Evolutionary conservation across 2,329 filamentous ascomycete species (phyloP).

Genomic region (Huntiella moniliformis): DNA sequence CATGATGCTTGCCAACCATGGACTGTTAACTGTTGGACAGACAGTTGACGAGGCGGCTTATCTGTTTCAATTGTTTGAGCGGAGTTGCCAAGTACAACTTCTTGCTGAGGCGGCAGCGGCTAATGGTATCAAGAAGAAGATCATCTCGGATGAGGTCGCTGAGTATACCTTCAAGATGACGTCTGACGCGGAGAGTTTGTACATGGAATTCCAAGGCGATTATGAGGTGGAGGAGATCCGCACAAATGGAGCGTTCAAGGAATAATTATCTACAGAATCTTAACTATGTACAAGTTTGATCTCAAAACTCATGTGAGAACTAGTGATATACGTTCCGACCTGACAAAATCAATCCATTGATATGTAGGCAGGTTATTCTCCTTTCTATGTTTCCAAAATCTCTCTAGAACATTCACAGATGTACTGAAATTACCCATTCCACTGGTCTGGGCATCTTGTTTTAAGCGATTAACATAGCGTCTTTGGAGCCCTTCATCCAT

Average conservation of each 20-base stretch:
- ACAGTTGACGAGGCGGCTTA: conserved; percentile 57
- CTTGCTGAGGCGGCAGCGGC: conserved; percentile 40
- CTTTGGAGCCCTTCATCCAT: conserved; percentile 4
- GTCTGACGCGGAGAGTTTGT: conserved; percentile 13
- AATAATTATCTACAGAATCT: conserved; percentile 3
- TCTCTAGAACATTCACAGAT: background rate
- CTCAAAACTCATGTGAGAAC: conserved; percentile 1
- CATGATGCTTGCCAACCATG: conserved; percentile 50
- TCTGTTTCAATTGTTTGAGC: conserved; percentile 47
- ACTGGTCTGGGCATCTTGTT: conserved; percentile 4
- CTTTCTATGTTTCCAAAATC: conserved; percentile 1
- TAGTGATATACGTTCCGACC: background rate
- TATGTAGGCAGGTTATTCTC: background rate
- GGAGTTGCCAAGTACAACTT: conserved; percentile 48
- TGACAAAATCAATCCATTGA: conserved; percentile 9
- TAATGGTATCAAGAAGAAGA: conserved; percentile 17
- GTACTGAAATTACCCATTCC: conserved; percentile 10
- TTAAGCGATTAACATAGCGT: conserved; percentile 2
- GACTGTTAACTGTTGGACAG: conserved; percentile 44
- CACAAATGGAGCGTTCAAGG: conserved; percentile 12
- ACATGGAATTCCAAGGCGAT: conserved; percentile 13
- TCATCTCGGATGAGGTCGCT: conserved; percentile 25
- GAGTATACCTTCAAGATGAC: conserved; percentile 18
- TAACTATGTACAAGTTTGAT: background rate
- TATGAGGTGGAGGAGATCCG: conserved; percentile 12